Base-by-base conservation (phyloP, 140 eudicot genomes). In the Oenanthe javanica region DNA sequence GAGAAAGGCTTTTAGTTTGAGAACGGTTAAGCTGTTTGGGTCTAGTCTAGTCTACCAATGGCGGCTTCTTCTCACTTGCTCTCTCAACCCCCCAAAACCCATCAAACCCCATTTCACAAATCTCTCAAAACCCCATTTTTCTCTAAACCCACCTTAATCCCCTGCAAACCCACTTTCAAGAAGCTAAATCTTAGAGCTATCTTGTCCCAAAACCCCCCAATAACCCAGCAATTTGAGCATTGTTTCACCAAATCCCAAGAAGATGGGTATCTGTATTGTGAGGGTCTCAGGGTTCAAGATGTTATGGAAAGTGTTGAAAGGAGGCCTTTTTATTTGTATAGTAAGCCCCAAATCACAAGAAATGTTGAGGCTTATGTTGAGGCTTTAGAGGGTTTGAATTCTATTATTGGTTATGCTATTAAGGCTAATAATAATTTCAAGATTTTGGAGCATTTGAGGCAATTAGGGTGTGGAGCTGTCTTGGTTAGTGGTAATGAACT, bases 401-500 rank as follows among this genome's bases (percentile, higher is more conserved):
- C 97, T 36, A 82, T 92, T 21, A 92, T 95, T 36, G 99, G 99
- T 13, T 94, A 94, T 82, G 98, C 98, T 1, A 90, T 94, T 86
- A 94, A 94, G 80, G 98, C 98, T 47, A 95, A 95, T 76, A 92
- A 95, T 79, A 95, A 95, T 82, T 85, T 85, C 47, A 79, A 87
- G 97, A 89, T 95, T 82, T 84, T 95, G 85, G 89, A 92, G 87
- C 97, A 92, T 90, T 88, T 95, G 93, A 91, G 91, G 86, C 70
- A 48, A 76, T 85, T 92, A 86, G 99, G 99, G 12, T 89, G 97
- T 87, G 97, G 99, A 81, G 97, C 99, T 88, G 99, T 95, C 40
- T 84, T 95, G 89, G 99, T 95, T 82, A 95, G 99, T 87, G 99
- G 99, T 36, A 95, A 95, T 89, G 99, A 95, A 79, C 97, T 95